Conservation (phyloP, 768 basidiomycete species). For the Butyriboletus loyo region DNA sequence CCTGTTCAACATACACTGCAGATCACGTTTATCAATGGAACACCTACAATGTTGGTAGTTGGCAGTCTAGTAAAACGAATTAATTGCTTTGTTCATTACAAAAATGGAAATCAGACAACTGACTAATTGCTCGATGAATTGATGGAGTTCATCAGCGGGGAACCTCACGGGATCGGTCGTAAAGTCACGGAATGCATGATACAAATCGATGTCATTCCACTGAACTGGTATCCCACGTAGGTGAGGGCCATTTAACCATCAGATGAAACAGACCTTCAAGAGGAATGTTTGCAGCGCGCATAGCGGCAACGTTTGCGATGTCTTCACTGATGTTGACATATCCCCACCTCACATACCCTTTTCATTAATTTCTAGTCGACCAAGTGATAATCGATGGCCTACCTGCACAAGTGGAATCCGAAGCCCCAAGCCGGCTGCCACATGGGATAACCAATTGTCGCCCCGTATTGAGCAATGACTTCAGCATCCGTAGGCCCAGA, state of each 20-base stretch:
- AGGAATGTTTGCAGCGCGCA: slow-evolving; percentile 70
- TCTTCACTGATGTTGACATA: slow-evolving; percentile 56
- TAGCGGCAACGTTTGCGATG: slow-evolving; percentile 49
- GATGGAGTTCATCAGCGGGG: slow-evolving; percentile 49
- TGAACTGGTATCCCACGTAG: slow-evolving; percentile 42
- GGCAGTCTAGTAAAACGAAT: slow-evolving; percentile 14
- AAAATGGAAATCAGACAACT: slow-evolving; percentile 26
- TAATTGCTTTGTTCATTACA: neutral
- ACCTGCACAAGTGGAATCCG: slow-evolving; percentile 75
- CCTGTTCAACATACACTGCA: neutral
- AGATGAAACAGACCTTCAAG: slow-evolving; percentile 52
- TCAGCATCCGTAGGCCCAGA: slow-evolving; percentile 47
- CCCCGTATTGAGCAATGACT: slow-evolving; percentile 73
- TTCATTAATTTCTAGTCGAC: neutral
- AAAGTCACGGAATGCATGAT: slow-evolving; percentile 66
- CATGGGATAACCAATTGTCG: slow-evolving; percentile 61
- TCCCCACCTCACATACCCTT: slow-evolving; percentile 37
- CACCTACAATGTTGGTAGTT: slow-evolving; percentile 31
- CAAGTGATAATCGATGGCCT: neutral
- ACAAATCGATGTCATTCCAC: slow-evolving; percentile 80
- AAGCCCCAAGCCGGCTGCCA: slow-evolving; percentile 77
- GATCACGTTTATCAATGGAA: neutral
- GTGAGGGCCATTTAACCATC: neutral
- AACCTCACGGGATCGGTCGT: slow-evolving; percentile 65
- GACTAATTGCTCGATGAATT: slow-evolving; percentile 57